Evolutionary conservation across 2,329 filamentous ascomycete species (phyloP), one percentile per base, ranked within the genome.

Genomic region (Scedosporium aurantiacum): DNA sequence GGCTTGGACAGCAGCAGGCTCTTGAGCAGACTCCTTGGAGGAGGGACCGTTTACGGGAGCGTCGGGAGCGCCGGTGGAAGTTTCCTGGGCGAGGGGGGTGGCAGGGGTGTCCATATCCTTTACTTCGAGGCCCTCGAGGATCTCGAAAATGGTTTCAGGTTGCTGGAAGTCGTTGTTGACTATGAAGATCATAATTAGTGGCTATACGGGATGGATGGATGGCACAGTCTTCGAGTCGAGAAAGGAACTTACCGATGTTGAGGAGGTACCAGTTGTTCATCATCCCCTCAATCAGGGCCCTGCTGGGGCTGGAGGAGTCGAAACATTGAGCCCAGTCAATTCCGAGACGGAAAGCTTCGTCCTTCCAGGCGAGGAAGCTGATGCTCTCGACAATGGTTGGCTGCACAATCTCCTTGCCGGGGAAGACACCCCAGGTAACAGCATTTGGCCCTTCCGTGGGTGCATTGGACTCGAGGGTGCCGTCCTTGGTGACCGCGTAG

Each of bases 391-490:
- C 94, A 68, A 99, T 97, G n/a, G 94, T 99, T 14, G 94, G 94
- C 74, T 99, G 94, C n/a, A 99, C 92, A 70, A 99, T 97, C 75
- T 99, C 94, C 73, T 97, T 96, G 63, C 94, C 94, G 0, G 94
- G 93, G 78, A 97, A 99, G 40, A 99, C 95, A 74, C 94, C 94
- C 94, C 94, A 99, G 1, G 94, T 99, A 58, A 99, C 90, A n/a
- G 94, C 94, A 69, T 99, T 99, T 43, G 94, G 94, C 5, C 91
- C 90, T 67, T 95, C 91, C 23, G 85, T 84, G 7, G 87, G 86
- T 1, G 91, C 86, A 70, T 99, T 97, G 28, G 91, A 94, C 73
- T 86, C 86, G 61, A 97, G 80, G 62, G 87, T 84, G 28, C 93
- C 92, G 21, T 82, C 80, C 73, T 90, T 92, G 68, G 90, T 94